Evolutionary conservation across 768 basidiomycete genomes (phyloP), one percentile per base, ranked within the genome.

Genomic region (Scleroderma bovista): DNA sequence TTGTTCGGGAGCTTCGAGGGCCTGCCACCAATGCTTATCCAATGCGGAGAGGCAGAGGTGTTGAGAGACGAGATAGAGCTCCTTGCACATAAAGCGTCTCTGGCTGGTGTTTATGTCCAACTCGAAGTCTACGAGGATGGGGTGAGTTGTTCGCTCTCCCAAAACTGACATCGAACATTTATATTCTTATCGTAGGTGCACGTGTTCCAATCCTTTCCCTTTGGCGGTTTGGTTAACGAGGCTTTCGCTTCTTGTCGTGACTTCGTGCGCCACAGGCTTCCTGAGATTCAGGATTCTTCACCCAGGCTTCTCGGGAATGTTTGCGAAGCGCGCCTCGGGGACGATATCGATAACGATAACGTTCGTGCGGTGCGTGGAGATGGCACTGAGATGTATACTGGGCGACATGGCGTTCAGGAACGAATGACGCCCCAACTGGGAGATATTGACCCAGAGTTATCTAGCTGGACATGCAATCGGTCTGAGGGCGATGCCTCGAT

Each of bases 111-210:
- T 33, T 73, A 86, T 47, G 89, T 96, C 26, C 79, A 78, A 53
- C 88, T 94, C 58, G 93, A 97, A 63, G 67, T 90, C 34, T 96
- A 89, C 60, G 86, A 94, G 60, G 95, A 99, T 68, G 87, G 85
- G 45, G 92, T 94, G 59, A 60, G 85, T 73, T 10, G 17, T 20
- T 6, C 37, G 6, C 12, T 10, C 15, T 26, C 32, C 39, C 19
- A 17, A n/a, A 26, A 40, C 3, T 32, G 26, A 22, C 7, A 16
- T 38, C 39, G 20, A 24, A 6, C 32, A 29, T 47, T 44, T 45
- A 50, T 43, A 49, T 20, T 26, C 42, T 33, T 43, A 6, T 48
- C 46, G 22, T 57, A 90, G 88, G 78, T 93, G 12, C 93, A 97
- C 57, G 88, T 95, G 12, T 97, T 97, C 64, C 93, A 95, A 63